Evolutionary conservation across 371 early-diverging fungal genomes (phyloP).

Genomic region (Mortierella sp.): DNA sequence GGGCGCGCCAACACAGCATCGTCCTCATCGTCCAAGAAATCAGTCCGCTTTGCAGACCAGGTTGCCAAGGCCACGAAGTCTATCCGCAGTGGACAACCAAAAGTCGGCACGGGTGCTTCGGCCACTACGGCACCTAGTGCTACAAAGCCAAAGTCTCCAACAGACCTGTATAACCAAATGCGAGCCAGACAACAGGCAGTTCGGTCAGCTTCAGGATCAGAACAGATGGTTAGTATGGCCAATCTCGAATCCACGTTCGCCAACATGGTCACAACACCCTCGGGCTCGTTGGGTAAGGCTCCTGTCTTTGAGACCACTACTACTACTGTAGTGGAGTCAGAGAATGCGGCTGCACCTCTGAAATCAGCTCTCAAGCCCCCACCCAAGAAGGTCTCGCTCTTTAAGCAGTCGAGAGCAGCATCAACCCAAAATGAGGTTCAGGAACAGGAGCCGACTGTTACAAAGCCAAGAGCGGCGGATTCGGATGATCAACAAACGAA

Average conservation of each 20-base stretch:
- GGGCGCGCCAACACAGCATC: too few species aligned
- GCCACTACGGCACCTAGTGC: not conserved
- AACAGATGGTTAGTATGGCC: constrained; percentile 35
- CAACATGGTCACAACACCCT: constrained; percentile 5
- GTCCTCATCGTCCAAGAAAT: constrained; percentile 9
- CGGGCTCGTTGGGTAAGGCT: not conserved
- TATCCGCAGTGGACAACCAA: not conserved
- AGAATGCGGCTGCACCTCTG: constrained; percentile 3
- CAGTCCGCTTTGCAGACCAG: constrained; percentile 47
- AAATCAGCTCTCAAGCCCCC: constrained; percentile 41
- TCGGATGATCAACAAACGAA: too few species aligned
- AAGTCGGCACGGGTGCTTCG: not conserved
- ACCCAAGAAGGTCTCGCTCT: constrained; percentile 36
- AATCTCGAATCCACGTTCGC: constrained; percentile 41
- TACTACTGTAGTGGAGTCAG: not conserved
- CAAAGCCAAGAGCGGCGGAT: not conserved
- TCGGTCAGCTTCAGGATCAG: constrained; percentile 14
- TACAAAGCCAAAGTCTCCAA: constrained; percentile 39
- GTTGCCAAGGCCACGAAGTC: constrained; percentile 20
- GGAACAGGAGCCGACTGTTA: not conserved
- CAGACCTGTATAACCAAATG: constrained; percentile 41
- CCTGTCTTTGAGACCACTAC: constrained; percentile 2
- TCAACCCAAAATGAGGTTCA: not conserved
- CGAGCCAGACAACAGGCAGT: constrained; percentile 25
- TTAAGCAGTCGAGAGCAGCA: constrained; percentile 27